phyloP scores from a whole-genome alignment of 1,284 basidiomycete species.

The Polyporus tsugae region DNA sequence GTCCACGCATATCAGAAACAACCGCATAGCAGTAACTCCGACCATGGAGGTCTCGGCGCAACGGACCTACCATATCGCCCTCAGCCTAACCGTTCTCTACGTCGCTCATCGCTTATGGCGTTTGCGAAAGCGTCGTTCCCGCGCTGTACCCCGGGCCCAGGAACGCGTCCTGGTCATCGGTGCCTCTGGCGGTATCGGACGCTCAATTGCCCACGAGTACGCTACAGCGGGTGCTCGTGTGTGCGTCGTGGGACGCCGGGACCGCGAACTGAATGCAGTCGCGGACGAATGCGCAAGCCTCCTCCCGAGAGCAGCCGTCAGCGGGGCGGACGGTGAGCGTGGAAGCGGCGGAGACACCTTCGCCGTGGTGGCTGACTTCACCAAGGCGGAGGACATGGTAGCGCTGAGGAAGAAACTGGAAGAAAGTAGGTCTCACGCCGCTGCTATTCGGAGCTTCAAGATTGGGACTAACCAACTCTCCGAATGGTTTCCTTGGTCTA shows the following conservation, averaged over 20 bases:
- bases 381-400: constrained; percentile 73
- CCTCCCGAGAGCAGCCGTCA: constrained; percentile 26
- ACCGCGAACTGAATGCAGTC: constrained; percentile 65
- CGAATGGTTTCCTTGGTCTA: constrained; percentile 40
- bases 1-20: not conserved
- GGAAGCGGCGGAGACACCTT: constrained; percentile 32
- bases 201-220: constrained; percentile 76
- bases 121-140: constrained; percentile 18
- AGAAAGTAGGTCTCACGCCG: constrained; percentile 54
- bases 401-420: constrained; percentile 63
- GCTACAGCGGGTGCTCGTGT: constrained; percentile 78
- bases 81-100: constrained; percentile 12
- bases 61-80: constrained; percentile 4
- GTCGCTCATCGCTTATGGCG: constrained; percentile 21
- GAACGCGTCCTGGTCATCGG: constrained; percentile 87
- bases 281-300: constrained; percentile 63
- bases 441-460: constrained; percentile 17
- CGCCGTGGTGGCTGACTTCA: constrained; percentile 69
- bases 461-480: not conserved
- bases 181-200: constrained; percentile 86
- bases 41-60: constrained; percentile 1
- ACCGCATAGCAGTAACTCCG: not conserved
- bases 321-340: constrained; percentile 7
- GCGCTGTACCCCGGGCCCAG: constrained; percentile 29
- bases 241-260: constrained; percentile 80